Base-by-base conservation (phyloP, 1,284 basidiomycete genomes). In the Marasmius tenuissimus region DNA sequence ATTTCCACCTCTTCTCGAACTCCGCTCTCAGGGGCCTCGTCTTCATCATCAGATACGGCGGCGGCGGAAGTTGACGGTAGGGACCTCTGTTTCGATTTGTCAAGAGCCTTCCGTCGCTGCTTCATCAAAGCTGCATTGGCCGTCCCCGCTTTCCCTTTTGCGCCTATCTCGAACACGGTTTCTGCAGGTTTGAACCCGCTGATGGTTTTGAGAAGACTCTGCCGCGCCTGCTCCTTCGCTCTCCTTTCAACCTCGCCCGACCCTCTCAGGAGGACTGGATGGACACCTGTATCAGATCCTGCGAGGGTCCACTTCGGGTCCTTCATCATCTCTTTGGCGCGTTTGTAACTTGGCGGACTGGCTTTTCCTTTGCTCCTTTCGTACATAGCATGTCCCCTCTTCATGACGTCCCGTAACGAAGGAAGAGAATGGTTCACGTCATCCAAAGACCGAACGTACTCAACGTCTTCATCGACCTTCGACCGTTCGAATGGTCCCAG, bases 361-460 rank as follows among this genome's bases (percentile, higher is more conserved):
- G 97, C 96, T 72, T 97, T 97, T 37, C 91, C 89, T 71, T 94
- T 91, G 63, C 93, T 96, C 35, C 95, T 88, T 70, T 97, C 95
- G 73, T 97, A 99, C 93, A 98, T 93, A 7, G 84, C 80, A 66
- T 98, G 96, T 0, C 96, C 97, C 57, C 94, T 88, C 61, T 84
- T 82, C 86, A 97, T 97, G 58, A 99, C 94, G 9, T 87, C 85
- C n/a, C 90, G 83, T 22, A 98, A 77, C n/a, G 84, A 79, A 3
- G 85, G 78, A 16, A 98, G 82, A 39, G 87, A 85, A 63, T 90
- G 85, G 53, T 93, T 86, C 37, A 81, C 74, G 40, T 86, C 84
- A 54, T 96, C 85, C 38, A 93, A 77, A 10, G 85, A 83, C 58
- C 82, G 81, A 61, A 96, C 79, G 72, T 92, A 93, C 71, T 97